Percentiles rank a stretch among this genome's conserved stretches.
phyloP scores from a whole-genome alignment of 345 rosid species.

The Hevea brasiliensis region DNA sequence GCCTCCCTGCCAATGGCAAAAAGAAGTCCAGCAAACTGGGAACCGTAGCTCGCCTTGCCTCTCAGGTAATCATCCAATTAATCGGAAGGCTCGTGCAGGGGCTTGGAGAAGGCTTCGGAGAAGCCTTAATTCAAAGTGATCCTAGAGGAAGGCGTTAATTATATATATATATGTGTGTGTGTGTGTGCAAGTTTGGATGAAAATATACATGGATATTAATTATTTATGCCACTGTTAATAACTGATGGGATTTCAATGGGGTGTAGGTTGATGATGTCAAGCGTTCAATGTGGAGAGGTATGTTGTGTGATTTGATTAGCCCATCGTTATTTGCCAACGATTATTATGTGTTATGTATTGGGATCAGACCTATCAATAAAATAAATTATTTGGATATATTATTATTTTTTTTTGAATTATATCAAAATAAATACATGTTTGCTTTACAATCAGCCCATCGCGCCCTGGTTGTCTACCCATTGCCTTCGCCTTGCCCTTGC shows the following conservation, averaged over 20 bases:
- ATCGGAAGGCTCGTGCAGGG: slow-evolving; percentile 75
- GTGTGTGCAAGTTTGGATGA: too few species aligned
- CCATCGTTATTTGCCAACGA: background rate
- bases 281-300: too few species aligned
- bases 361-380: background rate
- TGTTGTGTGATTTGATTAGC: too few species aligned
- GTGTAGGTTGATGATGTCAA: background rate
- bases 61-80: slow-evolving; percentile 61
- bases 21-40: slow-evolving; percentile 58
- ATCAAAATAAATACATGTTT: too few species aligned
- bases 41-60: slow-evolving; percentile 59
- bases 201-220: background rate
- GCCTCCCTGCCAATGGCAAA: slow-evolving; percentile 54
- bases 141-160: slow-evolving; percentile 27
- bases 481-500: too few species aligned
- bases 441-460: too few species aligned
- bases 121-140: slow-evolving; percentile 47
- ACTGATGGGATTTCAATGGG: background rate
- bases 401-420: too few species aligned
- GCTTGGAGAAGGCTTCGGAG: slow-evolving; percentile 79
- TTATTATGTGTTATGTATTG: background rate
- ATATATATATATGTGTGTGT: too few species aligned
- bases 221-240: background rate
- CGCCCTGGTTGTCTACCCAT: too few species aligned
- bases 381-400: background rate